Percentiles rank a stretch among this genome's conserved stretches.
Conservation (phyloP, 2,329 filamentous ascomycete genomes). For the Beauveria rudraprayagi region DNA sequence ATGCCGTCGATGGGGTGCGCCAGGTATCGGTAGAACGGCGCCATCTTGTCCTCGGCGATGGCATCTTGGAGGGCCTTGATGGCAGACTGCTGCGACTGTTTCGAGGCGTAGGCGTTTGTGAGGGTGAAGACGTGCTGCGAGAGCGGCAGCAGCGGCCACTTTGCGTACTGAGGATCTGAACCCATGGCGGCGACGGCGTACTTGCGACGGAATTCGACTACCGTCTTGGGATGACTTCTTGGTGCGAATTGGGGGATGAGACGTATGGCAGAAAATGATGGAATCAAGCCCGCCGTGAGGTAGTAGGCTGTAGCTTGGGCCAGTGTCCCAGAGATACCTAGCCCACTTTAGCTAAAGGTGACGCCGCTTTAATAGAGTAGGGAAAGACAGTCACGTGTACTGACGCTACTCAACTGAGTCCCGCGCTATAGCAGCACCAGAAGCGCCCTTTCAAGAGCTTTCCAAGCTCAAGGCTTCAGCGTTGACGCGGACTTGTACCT, state of each 20-base stretch:
- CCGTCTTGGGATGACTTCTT: background rate
- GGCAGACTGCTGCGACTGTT: slow-evolving; percentile 58
- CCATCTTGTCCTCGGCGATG: slow-evolving; percentile 79
- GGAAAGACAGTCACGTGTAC: background rate
- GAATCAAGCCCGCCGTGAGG: slow-evolving; percentile 1
- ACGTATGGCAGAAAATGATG: slow-evolving; percentile 12
- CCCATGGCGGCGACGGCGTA: slow-evolving; percentile 50
- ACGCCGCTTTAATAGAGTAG: background rate
- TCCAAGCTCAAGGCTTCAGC: slow-evolving; percentile 11
- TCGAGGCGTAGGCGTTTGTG: slow-evolving; percentile 68
- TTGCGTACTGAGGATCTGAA: slow-evolving; percentile 77
- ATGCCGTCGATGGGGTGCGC: slow-evolving; percentile 76
- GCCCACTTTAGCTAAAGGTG: background rate
- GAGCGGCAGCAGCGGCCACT: slow-evolving; percentile 74
- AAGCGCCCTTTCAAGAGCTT: background rate
- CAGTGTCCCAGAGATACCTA: background rate
- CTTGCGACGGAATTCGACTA: background rate
- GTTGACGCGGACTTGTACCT: slow-evolving; percentile 6
- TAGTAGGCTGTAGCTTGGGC: background rate
- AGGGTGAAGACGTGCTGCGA: slow-evolving; percentile 81
- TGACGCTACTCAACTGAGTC: background rate
- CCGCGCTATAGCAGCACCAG: slow-evolving; percentile 1
- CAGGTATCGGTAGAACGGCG: slow-evolving; percentile 76
- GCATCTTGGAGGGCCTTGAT: slow-evolving; percentile 72
- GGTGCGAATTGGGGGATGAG: slow-evolving; percentile 5